Evolutionary conservation across 2,329 filamentous ascomycete genomes (phyloP).

Genomic region (Ascocoryne sarcoides): DNA sequence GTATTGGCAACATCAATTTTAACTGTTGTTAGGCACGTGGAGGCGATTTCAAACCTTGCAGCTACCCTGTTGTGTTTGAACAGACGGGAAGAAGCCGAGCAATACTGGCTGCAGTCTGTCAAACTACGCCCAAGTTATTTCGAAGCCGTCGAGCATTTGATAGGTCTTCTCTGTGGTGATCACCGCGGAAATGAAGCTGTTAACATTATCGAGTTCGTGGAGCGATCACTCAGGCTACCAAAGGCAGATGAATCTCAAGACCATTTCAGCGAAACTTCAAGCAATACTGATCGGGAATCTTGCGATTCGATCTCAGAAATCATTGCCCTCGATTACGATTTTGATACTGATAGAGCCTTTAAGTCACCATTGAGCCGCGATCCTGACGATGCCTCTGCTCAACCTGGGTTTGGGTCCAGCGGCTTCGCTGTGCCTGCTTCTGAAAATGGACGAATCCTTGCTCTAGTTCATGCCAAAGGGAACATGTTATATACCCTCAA

Average conservation of each 20-base stretch:
- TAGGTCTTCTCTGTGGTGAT: constrained; percentile 74
- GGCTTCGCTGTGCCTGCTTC: constrained; percentile 76
- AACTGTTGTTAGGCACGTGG: constrained; percentile 51
- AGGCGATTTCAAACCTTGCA: constrained; percentile 88
- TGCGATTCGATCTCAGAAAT: constrained; percentile 20
- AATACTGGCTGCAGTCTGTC: constrained; percentile 78
- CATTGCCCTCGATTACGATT: constrained; percentile 24
- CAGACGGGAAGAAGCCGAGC: constrained; percentile 73
- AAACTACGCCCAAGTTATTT: constrained; percentile 79
- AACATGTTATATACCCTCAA: constrained; percentile 93
- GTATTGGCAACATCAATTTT: neutral
- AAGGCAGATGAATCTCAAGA: constrained; percentile 42
- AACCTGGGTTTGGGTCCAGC: constrained; percentile 58
- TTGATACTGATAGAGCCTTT: constrained; percentile 17
- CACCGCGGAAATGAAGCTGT: constrained; percentile 80
- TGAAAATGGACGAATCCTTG: constrained; percentile 87
- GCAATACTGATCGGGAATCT: constrained; percentile 34
- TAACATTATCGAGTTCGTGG: constrained; percentile 76
- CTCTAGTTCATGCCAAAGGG: constrained; percentile 95
- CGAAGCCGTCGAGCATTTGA: constrained; percentile 89
- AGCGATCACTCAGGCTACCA: constrained; percentile 55
- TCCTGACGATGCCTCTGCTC: constrained; percentile 15
- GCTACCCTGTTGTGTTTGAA: constrained; percentile 80
- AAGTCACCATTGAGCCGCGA: constrained; percentile 12
- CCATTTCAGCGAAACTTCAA: constrained; percentile 49